A percentile compares a stretch with the other conserved stretches of the same genome.
Conservation (phyloP, 768 basidiomycete genomes). For the Thelephora aurantiotincta region DNA sequence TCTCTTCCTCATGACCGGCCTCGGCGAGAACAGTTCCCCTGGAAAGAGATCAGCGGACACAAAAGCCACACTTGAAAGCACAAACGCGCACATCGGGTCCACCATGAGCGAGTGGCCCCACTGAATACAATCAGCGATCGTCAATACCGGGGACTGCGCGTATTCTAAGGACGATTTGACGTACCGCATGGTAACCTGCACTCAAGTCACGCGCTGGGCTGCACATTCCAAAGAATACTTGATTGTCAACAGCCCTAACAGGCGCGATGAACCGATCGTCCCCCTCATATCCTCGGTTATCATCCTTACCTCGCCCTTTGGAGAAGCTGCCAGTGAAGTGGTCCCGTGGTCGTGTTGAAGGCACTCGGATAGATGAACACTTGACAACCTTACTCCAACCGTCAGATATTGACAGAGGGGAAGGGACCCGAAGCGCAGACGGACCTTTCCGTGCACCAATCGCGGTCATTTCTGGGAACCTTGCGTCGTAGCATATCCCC, state of each 20-base stretch:
- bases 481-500: conserved; percentile 92
- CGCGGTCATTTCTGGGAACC: conserved; percentile 90
- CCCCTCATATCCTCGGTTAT: background rate
- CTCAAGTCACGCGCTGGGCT: conserved; percentile 80
- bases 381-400: conserved; percentile 51
- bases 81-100: conserved; percentile 54
- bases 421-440: conserved; percentile 4
- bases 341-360: conserved; percentile 93
- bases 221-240: conserved; percentile 93
- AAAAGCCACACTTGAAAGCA: conserved; percentile 4
- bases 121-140: conserved; percentile 20
- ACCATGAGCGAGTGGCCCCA: conserved; percentile 87
- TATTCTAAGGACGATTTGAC: conserved; percentile 13
- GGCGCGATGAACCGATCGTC: background rate
- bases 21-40: conserved; percentile 68
- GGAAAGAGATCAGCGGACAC: conserved; percentile 1
- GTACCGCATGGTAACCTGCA: conserved; percentile 79
- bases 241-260: conserved; percentile 87
- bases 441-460: conserved; percentile 76
- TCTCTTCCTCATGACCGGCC: conserved; percentile 64
- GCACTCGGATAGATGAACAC: conserved; percentile 87
- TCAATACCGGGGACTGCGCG: background rate
- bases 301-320: conserved; percentile 61
- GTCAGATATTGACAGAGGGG: background rate
- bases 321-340: conserved; percentile 90